Evolutionary conservation across 305 asterid genomes (phyloP).

Genomic region (Fraxinus nigra): DNA sequence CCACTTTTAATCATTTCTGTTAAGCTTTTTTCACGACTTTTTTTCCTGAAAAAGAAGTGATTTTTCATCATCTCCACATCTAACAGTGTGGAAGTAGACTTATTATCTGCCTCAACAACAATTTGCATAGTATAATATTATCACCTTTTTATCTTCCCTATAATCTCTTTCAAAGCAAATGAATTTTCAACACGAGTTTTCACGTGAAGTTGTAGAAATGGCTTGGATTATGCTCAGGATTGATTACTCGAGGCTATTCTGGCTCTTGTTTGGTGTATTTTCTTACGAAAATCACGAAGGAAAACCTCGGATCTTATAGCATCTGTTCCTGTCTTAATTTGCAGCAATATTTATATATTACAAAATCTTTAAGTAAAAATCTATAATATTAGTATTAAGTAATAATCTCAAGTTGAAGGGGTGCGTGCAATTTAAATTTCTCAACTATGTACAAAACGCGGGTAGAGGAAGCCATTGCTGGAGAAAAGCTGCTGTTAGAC

Average conservation of each 20-base stretch:
- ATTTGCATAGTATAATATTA: not conserved
- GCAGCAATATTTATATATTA: not conserved
- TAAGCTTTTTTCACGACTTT: not conserved
- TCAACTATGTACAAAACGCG: slow-evolving; percentile 43
- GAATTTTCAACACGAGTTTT: slow-evolving; percentile 40
- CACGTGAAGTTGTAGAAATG: slow-evolving; percentile 47
- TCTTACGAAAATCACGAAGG: slow-evolving; percentile 84
- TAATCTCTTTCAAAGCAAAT: slow-evolving; percentile 30
- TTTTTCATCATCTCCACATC: slow-evolving; percentile 11
- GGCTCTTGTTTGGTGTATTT: slow-evolving; percentile 68
- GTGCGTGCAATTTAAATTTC: not conserved
- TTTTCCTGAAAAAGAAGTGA: not conserved
- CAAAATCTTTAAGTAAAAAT: slow-evolving; percentile 3
- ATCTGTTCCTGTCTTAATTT: not conserved
- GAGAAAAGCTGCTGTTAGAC: slow-evolving; percentile 32
- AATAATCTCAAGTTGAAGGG: not conserved
- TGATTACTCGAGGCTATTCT: slow-evolving; percentile 74
- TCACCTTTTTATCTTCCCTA: not conserved
- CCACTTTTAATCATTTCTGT: slow-evolving; percentile 25
- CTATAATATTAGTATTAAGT: not conserved
- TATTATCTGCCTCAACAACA: not conserved
- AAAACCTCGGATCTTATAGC: slow-evolving; percentile 74
- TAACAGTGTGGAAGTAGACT: slow-evolving; percentile 4
- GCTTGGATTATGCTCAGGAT: slow-evolving; percentile 76
- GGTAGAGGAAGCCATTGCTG: slow-evolving; percentile 28